Percentiles rank a stretch among this genome's conserved stretches.
These are phyloP conservation scores for Forsythia suspensa DNA, from an alignment of 257 asterid genomes.

Conservation along the genomic window DNA sequence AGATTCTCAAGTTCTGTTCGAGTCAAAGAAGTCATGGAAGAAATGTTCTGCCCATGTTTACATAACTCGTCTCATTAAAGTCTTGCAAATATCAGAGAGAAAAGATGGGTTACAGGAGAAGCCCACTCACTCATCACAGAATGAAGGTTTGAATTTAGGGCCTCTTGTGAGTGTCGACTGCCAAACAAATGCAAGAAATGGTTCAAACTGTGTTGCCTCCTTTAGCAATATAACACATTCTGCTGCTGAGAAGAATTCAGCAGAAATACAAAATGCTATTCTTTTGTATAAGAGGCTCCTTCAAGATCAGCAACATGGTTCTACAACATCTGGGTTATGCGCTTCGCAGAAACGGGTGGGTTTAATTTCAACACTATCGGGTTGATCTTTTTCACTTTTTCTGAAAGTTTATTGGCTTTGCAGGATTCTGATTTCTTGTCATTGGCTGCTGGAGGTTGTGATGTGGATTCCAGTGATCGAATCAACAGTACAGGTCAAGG, in stretches of 20 bases:
- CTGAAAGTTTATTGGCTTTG: constrained; percentile 12
- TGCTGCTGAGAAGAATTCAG: constrained; percentile 32
- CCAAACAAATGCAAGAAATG: constrained; percentile 20
- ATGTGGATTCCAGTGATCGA: constrained; percentile 26
- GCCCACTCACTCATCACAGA: constrained; percentile 29
- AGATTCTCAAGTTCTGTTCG: constrained; percentile 30
- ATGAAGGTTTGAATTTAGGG: constrained; percentile 34
- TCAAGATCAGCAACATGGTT: constrained; percentile 55
- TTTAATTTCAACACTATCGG: constrained; percentile 3
- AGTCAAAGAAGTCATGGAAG: constrained; percentile 55
- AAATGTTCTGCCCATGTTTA: constrained; percentile 63
- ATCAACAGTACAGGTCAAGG: constrained; percentile 24
- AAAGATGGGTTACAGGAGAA: constrained; percentile 31
- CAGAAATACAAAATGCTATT: constrained; percentile 50
- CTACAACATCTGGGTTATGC: constrained; percentile 32
- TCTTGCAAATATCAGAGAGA: constrained; percentile 39
- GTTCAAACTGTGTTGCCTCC: constrained; percentile 23
- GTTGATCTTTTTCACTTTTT: neutral
- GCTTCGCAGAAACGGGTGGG: constrained; percentile 43
- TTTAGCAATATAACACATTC: constrained; percentile 17
- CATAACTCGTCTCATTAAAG: constrained; percentile 57
- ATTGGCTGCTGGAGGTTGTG: constrained; percentile 37
- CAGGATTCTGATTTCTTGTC: constrained; percentile 55
- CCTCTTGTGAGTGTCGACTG: constrained; percentile 13
- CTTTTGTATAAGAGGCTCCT: constrained; percentile 52